These are phyloP conservation scores for Strobilomyces confusus DNA, from an alignment of 768 basidiomycete genomes.

Conservation along the genomic window DNA sequence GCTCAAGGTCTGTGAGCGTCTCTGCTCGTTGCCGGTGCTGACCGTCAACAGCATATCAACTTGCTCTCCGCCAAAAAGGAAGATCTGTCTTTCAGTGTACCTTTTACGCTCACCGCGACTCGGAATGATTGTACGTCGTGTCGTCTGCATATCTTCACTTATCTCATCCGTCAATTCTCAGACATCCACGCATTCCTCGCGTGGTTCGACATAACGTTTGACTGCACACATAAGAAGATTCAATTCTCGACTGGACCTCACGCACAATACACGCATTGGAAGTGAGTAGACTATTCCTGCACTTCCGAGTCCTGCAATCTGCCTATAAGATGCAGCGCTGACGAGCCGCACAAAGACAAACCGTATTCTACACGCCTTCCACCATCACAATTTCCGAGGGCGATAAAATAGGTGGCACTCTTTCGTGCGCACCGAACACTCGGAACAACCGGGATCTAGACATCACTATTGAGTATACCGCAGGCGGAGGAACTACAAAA, in stretches of 20 bases:
- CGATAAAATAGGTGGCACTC: slow-evolving; percentile 65
- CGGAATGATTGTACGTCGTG: slow-evolving; percentile 83
- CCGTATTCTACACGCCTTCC: slow-evolving; percentile 93
- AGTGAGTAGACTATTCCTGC: slow-evolving; percentile 49
- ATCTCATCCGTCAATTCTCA: slow-evolving; percentile 30
- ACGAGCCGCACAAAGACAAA: slow-evolving; percentile 57
- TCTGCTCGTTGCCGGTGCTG: not conserved
- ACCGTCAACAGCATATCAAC: slow-evolving; percentile 69
- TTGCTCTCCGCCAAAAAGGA: slow-evolving; percentile 91
- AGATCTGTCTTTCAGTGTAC: slow-evolving; percentile 80
- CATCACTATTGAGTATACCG: slow-evolving; percentile 74
- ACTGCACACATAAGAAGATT: slow-evolving; percentile 92
- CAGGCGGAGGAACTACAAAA: slow-evolving; percentile 27
- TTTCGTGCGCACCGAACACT: slow-evolving; percentile 83
- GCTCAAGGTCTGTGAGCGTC: slow-evolving; percentile 62
- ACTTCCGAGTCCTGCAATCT: not conserved
- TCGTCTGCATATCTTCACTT: not conserved
- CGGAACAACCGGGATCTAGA: slow-evolving; percentile 96
- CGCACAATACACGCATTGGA: slow-evolving; percentile 95
- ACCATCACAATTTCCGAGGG: slow-evolving; percentile 68
- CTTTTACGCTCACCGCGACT: slow-evolving; percentile 77
- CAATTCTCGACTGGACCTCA: slow-evolving; percentile 98
- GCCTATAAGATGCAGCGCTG: not conserved
- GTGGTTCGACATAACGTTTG: slow-evolving; percentile 98
- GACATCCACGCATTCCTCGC: slow-evolving; percentile 97